Percentiles rank a stretch among this genome's conserved stretches.
These are phyloP conservation scores for Oxyria digyna DNA, from an alignment of 148 eudicot genomes.

Conservation along the genomic window DNA sequence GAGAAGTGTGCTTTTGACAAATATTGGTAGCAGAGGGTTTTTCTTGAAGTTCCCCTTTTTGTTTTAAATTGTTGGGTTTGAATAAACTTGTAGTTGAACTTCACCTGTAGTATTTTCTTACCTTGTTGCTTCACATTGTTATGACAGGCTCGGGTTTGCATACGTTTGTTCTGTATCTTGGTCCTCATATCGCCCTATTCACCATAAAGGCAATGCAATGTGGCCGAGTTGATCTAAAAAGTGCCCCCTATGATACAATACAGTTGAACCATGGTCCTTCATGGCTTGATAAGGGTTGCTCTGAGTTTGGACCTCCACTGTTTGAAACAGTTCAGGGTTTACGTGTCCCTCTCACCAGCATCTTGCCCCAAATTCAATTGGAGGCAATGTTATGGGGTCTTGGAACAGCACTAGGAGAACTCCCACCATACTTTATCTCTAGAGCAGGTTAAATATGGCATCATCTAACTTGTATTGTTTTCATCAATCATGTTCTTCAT, in stretches of 20 bases:
- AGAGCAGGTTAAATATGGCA: slow-evolving; percentile 53
- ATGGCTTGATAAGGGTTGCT: slow-evolving; percentile 90
- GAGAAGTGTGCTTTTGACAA: background rate
- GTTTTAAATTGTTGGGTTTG: background rate
- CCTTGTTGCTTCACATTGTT: background rate
- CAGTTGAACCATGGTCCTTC: slow-evolving; percentile 75
- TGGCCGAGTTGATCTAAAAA: slow-evolving; percentile 94
- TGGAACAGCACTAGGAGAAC: slow-evolving; percentile 98
- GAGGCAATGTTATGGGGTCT: slow-evolving; percentile 94
- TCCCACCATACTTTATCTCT: slow-evolving; percentile 96
- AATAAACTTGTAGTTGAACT: background rate
- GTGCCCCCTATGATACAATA: slow-evolving; percentile 91
- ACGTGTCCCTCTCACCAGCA: slow-evolving; percentile 74
- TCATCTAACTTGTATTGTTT: background rate
- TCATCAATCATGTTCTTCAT: background rate
- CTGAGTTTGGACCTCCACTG: slow-evolving; percentile 71
- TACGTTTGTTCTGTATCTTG: slow-evolving; percentile 92
- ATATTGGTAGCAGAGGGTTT: background rate
- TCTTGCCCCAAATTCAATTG: slow-evolving; percentile 85
- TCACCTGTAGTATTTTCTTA: background rate
- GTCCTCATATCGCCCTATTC: slow-evolving; percentile 94
- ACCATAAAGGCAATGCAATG: slow-evolving; percentile 91
- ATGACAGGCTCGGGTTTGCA: slow-evolving; percentile 88
- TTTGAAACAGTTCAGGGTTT: slow-evolving; percentile 41
- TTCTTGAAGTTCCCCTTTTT: background rate